A percentile compares a stretch with the other conserved stretches of the same genome.
phyloP scores from a whole-genome alignment of 495 filamentous ascomycete genomes.

The Schizothecium vesticola region DNA sequence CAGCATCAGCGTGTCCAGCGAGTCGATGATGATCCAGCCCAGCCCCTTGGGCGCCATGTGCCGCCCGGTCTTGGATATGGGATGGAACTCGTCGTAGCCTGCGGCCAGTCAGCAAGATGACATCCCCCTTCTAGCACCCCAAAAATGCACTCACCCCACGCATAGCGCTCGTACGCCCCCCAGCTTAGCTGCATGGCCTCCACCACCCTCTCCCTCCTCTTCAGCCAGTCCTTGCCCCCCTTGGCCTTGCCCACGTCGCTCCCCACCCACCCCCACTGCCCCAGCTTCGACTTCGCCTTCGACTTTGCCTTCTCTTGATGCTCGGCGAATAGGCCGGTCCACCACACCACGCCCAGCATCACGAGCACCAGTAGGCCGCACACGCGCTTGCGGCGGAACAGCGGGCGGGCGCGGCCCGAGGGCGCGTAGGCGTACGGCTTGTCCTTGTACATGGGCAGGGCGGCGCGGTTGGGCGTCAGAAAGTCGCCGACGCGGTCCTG shows the following conservation, averaged over 20 bases:
- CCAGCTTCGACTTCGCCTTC: constrained; percentile 23
- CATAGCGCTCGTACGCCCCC: constrained; percentile 87
- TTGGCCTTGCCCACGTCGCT: constrained; percentile 30
- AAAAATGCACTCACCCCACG: constrained; percentile 67
- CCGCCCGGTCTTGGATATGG: constrained; percentile 67
- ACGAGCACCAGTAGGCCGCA: constrained; percentile 45
- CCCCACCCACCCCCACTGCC: constrained; percentile 42
- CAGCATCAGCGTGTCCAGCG: constrained; percentile 91
- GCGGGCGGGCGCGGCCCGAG: constrained; percentile 42
- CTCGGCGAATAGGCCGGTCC: constrained; percentile 48
- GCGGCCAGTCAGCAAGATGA: constrained; percentile 5
- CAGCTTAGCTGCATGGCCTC: constrained; percentile 86
- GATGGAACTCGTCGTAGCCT: constrained; percentile 85
- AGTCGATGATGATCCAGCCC: constrained; percentile 98
- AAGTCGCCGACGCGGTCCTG: constrained; percentile 40
- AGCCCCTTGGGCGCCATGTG: constrained; percentile 80
- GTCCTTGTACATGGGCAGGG: constrained; percentile 96
- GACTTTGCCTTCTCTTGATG: constrained; percentile 26
- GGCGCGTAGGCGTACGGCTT: constrained; percentile 76
- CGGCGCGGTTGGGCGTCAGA: constrained; percentile 48
- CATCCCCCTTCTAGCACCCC: not conserved
- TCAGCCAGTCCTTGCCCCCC: constrained; percentile 59
- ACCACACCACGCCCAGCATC: constrained; percentile 51
- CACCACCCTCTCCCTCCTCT: constrained; percentile 76
- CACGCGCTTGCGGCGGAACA: constrained; percentile 51